These are phyloP conservation scores for Juglanconis sp. DNA, from an alignment of 2,329 filamentous ascomycete genomes.

Conservation along the genomic window DNA sequence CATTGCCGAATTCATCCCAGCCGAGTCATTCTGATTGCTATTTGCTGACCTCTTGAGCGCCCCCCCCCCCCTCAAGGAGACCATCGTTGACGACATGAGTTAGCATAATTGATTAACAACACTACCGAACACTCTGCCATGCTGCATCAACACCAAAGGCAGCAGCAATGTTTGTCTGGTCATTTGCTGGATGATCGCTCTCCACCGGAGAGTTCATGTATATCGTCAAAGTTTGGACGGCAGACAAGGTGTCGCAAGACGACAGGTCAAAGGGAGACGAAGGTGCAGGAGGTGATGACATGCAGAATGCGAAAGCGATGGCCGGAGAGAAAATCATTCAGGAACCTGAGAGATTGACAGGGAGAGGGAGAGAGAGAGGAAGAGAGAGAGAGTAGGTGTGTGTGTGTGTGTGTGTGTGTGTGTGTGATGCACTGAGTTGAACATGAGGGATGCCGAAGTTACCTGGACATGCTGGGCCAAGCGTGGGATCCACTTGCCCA, in stretches of 20 bases:
- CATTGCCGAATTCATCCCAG: background rate
- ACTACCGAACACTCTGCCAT: background rate
- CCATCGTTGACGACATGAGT: background rate
- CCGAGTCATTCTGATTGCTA: background rate
- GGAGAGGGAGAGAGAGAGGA: background rate
- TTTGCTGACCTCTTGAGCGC: background rate
- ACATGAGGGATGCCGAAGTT: slow-evolving; percentile 18
- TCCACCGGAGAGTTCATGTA: too few species aligned
- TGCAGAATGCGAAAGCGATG: background rate
- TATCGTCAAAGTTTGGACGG: background rate
- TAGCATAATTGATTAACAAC: background rate
- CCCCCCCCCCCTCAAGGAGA: background rate
- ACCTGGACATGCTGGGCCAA: slow-evolving; percentile 4
- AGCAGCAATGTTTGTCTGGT: background rate
- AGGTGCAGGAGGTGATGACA: background rate
- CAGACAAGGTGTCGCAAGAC: background rate
- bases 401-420: background rate
- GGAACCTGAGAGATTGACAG: background rate
- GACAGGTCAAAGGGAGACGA: too few species aligned
- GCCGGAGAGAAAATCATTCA: background rate
- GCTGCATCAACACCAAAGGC: background rate
- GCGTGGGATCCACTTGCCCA: background rate
- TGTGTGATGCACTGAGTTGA: background rate
- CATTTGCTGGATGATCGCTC: too few species aligned
- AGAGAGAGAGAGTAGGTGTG: background rate